Evolutionary conservation across 768 basidiomycete genomes (phyloP).

Genomic region (Russula sp.): DNA sequence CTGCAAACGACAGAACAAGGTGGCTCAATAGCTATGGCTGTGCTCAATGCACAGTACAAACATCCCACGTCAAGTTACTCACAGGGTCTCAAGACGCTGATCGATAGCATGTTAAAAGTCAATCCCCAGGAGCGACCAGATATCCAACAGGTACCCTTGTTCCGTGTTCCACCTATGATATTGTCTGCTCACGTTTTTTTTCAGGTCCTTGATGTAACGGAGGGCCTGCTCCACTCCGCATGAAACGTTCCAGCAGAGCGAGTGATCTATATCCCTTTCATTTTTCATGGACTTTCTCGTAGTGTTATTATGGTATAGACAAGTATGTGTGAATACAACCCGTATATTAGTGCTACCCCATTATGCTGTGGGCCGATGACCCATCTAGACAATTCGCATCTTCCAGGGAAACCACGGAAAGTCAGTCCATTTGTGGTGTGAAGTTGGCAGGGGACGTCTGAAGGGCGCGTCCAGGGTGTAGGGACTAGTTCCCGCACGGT

Average conservation of each 20-base stretch:
- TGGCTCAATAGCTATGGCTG: conserved; percentile 97
- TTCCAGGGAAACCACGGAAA: too few species aligned
- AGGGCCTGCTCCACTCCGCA: conserved; percentile 12
- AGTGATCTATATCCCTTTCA: conserved; percentile 4
- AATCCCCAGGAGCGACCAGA: conserved; percentile 81
- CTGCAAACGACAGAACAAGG: conserved; percentile 90
- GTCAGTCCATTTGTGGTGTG: too few species aligned
- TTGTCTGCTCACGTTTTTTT: conserved; percentile 9
- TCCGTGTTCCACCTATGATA: conserved; percentile 2
- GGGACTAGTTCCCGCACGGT: too few species aligned
- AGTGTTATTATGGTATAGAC: not conserved
- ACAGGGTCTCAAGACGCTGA: conserved; percentile 74
- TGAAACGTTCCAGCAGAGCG: not conserved
- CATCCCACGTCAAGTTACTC: conserved; percentile 87
- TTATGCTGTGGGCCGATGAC: not conserved
- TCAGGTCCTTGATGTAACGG: conserved; percentile 60
- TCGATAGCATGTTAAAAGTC: conserved; percentile 80
- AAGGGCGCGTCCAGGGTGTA: too few species aligned
- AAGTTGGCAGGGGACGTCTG: too few species aligned
- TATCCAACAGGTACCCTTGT: conserved; percentile 69
- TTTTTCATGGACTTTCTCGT: conserved; percentile 14
- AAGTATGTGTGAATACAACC: not conserved
- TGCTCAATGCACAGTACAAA: conserved; percentile 87
- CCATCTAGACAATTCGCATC: too few species aligned
- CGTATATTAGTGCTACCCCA: not conserved